A percentile compares a stretch with the other conserved stretches of the same genome.
phyloP scores from a whole-genome alignment of 768 basidiomycete genomes.

The Clitopilus passeckerianus region DNA sequence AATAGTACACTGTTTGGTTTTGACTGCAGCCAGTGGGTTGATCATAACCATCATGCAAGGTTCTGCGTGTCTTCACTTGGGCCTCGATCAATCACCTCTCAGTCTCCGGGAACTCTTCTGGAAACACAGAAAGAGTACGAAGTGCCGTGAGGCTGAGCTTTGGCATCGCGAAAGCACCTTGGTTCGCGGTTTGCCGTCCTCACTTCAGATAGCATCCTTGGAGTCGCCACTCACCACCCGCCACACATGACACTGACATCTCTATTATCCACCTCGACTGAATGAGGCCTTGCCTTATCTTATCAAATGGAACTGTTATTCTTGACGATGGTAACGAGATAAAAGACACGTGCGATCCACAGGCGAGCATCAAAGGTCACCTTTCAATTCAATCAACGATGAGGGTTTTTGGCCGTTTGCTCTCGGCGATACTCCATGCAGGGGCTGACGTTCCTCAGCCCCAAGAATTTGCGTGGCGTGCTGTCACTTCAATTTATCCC shows the following conservation, averaged over 20 bases:
- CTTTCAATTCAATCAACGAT: conserved; percentile 8
- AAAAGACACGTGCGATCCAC: background rate
- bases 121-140: background rate
- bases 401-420: conserved; percentile 40
- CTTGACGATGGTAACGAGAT: background rate
- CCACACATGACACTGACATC: background rate
- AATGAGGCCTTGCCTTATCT: background rate
- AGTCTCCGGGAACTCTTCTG: background rate
- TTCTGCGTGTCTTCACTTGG: background rate
- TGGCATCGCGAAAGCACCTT: background rate
- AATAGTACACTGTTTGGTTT: background rate
- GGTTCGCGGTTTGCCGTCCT: background rate
- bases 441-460: background rate
- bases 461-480: background rate
- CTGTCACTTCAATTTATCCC: background rate
- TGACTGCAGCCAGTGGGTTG: background rate
- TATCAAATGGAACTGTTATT: background rate
- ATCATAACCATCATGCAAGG: background rate
- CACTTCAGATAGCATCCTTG: background rate
- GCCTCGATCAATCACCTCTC: background rate
- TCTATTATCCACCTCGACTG: background rate
- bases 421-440: conserved; percentile 13
- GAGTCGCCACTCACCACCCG: background rate
- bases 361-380: background rate
- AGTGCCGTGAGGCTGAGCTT: background rate